Conservation (phyloP, 2,329 filamentous ascomycete genomes). For the Dactylellina parvicollis region DNA sequence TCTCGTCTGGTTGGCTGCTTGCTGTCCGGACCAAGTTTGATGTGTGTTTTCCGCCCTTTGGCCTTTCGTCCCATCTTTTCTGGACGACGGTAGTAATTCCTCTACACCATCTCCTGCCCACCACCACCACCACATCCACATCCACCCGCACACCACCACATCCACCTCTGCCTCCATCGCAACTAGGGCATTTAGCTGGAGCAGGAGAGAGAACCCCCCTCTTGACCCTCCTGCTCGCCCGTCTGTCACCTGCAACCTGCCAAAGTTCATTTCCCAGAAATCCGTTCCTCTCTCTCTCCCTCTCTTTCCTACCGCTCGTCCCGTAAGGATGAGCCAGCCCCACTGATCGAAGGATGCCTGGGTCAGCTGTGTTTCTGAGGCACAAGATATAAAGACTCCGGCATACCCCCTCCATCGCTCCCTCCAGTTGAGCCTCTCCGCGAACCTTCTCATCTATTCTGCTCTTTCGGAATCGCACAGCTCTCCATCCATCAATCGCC, state of each 20-base stretch:
- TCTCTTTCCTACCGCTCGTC: conserved; percentile 14
- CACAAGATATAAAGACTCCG: conserved; percentile 53
- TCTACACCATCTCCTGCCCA: conserved; percentile 15
- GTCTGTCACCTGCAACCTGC: conserved; percentile 42
- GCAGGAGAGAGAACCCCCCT: conserved; percentile 6
- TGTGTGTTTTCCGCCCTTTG: conserved; percentile 15
- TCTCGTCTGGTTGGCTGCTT: conserved; percentile 17
- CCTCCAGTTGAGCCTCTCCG: conserved; percentile 47
- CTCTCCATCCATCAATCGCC: conserved; percentile 34
- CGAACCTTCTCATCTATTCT: conserved; percentile 45
- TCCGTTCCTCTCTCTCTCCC: neutral
- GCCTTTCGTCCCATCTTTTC: conserved; percentile 53
- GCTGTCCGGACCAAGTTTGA: too few relatives aligned
- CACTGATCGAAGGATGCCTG: conserved; percentile 52
- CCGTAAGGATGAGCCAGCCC: conserved; percentile 51
- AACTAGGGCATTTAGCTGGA: conserved; percentile 10
- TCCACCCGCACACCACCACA: conserved; percentile 7
- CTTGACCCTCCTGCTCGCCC: conserved; percentile 37
- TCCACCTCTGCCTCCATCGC: conserved; percentile 3
- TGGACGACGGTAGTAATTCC: conserved; percentile 12
- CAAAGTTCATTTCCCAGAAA: conserved; percentile 9
- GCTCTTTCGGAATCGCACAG: conserved; percentile 17
- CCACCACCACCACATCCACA: conserved; percentile 9
- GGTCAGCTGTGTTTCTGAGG: conserved; percentile 51
- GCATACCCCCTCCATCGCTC: conserved; percentile 34